phyloP scores from a whole-genome alignment of 139 green algal species.

The Micractinium sp. region DNA sequence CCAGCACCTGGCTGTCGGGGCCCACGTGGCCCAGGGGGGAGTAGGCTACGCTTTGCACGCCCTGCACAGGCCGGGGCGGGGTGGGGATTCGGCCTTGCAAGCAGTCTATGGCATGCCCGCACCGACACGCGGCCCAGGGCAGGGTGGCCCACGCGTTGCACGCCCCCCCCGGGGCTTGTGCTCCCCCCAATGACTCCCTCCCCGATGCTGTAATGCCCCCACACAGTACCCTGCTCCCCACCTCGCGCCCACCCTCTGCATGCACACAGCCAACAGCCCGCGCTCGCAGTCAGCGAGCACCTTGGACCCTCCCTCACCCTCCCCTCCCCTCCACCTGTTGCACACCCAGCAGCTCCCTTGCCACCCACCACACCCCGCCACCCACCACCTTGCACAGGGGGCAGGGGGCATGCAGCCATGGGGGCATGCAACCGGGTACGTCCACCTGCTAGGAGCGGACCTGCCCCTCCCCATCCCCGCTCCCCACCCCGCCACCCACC shows the following conservation, averaged over 20 bases:
- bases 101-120: background rate
- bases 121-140: background rate
- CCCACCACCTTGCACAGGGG: too few species aligned
- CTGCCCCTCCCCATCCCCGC: too few species aligned
- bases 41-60: conserved; percentile 77
- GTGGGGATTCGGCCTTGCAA: background rate
- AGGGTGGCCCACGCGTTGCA: background rate
- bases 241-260: background rate
- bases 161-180: too few species aligned
- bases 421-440: too few species aligned
- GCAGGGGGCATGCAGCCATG: too few species aligned
- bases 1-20: conserved; percentile 47
- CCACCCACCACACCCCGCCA: too few species aligned
- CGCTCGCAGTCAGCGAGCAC: conserved; percentile 41
- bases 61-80: conserved; percentile 33
- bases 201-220: too few species aligned
- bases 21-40: conserved; percentile 63
- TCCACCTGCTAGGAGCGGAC: too few species aligned
- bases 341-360: too few species aligned
- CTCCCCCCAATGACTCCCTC: background rate
- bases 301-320: too few species aligned
- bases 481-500: conserved; percentile 41
- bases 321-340: too few species aligned
- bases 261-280: conserved; percentile 40
- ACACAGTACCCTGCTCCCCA: background rate